Evolutionary conservation across 2,329 filamentous ascomycete species (phyloP), one percentile per base, ranked within the genome.

Genomic region (Botrytis squamosa): DNA sequence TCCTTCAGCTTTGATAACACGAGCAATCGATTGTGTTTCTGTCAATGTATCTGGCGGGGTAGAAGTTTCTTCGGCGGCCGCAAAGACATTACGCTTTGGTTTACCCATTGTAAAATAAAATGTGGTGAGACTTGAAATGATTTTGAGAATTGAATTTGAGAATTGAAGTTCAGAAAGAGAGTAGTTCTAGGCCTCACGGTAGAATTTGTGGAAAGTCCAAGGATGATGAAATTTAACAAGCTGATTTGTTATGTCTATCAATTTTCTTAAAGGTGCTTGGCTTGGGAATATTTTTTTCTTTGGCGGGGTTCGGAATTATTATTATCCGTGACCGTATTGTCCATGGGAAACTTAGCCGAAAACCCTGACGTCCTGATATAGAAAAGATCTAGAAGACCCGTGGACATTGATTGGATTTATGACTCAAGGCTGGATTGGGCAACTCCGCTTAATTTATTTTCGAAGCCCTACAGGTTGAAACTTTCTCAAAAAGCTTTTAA

Each of bases 1-100:
- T 77, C 95, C 95, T 78, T 94, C 92, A 62, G 92, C 92, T 82
- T 93, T 93, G 80, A 93, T 84, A 74, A 98, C 91, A 73, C 91
- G 92, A 29, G 93, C 94, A 74, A 99, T 88, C 70, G 86, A 85
- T 80, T 85, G 95, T 85, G 81, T 91, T 82, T 81, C 85, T 82
- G 84, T 90, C 81, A 85, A 90, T 86, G 82, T 80, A 65, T 85
- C 84, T 2, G 90, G 89, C 18, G 90, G 89, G 3, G 86, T 89
- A 55, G 85, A 85, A 2, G 89, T 86, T 82, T 93, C 91, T 81
- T 95, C 90, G 66, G 92, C 92, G 25, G 93, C 93, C 33, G 93
- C 93, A 73, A 92, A 88, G 72, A 96, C 85, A 78, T 90, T 91
- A 77, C 94, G 91, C 84, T 94, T 95, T 74, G 92, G 90, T 74